phyloP scores from a whole-genome alignment of 331 rosid species.

The Phaseolus coccineus region DNA sequence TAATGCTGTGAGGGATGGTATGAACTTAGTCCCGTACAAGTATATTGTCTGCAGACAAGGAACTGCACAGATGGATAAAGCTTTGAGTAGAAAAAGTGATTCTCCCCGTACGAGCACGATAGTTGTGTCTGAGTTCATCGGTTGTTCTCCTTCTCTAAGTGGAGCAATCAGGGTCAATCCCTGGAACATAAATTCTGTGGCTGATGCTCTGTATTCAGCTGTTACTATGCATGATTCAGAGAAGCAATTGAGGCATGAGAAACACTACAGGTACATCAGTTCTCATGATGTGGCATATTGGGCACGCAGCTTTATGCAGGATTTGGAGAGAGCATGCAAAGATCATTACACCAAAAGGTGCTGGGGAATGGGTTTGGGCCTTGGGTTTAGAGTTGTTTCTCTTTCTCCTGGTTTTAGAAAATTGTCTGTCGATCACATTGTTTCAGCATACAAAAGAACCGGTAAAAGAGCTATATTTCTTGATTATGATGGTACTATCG shows the following conservation, averaged over 20 bases:
- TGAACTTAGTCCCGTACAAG: conserved; percentile 96
- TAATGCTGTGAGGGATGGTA: conserved; percentile 95
- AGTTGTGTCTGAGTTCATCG: conserved; percentile 92
- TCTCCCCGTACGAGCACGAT: conserved; percentile 82
- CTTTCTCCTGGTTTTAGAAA: conserved; percentile 85
- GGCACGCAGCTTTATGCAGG: conserved; percentile 93
- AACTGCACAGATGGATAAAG: conserved; percentile 68
- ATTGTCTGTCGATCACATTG: conserved; percentile 72
- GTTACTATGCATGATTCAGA: conserved; percentile 72
- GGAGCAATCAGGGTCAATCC: conserved; percentile 98
- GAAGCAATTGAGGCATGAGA: conserved; percentile 87
- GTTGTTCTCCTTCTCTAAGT: conserved; percentile 95
- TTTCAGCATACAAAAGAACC: conserved; percentile 81
- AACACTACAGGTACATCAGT: conserved; percentile 88
- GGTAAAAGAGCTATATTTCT: conserved; percentile 79
- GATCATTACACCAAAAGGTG: conserved; percentile 87
- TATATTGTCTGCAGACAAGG: conserved; percentile 92
- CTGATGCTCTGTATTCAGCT: conserved; percentile 85
- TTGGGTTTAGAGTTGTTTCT: conserved; percentile 81
- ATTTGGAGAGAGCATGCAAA: conserved; percentile 87
- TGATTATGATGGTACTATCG: conserved; percentile 87
- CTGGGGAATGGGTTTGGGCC: conserved; percentile 91
- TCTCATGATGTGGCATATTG: conserved; percentile 93
- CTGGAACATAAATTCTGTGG: conserved; percentile 90
- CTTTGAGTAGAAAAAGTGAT: conserved; percentile 59